Conservation (phyloP, 2,329 filamentous ascomycete genomes). For the Fusarium sp. region DNA sequence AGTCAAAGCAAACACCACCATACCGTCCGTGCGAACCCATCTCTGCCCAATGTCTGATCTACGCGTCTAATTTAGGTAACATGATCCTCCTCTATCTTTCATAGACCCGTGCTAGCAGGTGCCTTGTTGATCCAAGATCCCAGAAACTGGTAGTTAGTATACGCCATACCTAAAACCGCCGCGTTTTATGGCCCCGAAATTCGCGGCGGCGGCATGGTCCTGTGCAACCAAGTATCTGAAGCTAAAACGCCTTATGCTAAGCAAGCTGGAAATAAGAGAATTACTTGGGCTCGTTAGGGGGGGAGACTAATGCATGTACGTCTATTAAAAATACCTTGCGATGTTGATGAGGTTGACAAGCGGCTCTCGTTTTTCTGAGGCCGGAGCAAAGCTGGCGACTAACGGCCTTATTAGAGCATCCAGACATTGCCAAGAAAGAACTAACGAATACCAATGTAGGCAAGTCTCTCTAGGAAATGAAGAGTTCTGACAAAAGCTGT, state of each 20-base stretch:
- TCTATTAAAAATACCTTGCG: background rate
- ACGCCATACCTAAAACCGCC: background rate
- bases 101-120: background rate
- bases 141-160: conserved; percentile 7
- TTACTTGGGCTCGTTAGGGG: background rate
- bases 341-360: background rate
- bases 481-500: background rate
- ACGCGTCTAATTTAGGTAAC: background rate
- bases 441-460: background rate
- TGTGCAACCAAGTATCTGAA: background rate
- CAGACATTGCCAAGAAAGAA: background rate
- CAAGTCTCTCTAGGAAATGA: background rate
- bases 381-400: background rate
- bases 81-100: background rate
- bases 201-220: conserved; percentile 11
- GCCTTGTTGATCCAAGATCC: conserved; percentile 2
- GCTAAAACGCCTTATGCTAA: background rate
- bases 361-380: background rate
- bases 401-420: background rate
- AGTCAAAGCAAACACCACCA: conserved; percentile 4
- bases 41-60: conserved; percentile 1
- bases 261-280: background rate
- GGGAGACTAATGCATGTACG: background rate
- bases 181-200: background rate
- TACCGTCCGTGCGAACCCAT: background rate